A percentile compares a stretch with the other conserved stretches of the same genome.
Conservation (phyloP, 805 yeast species). For the Kodamaea leandrae region DNA sequence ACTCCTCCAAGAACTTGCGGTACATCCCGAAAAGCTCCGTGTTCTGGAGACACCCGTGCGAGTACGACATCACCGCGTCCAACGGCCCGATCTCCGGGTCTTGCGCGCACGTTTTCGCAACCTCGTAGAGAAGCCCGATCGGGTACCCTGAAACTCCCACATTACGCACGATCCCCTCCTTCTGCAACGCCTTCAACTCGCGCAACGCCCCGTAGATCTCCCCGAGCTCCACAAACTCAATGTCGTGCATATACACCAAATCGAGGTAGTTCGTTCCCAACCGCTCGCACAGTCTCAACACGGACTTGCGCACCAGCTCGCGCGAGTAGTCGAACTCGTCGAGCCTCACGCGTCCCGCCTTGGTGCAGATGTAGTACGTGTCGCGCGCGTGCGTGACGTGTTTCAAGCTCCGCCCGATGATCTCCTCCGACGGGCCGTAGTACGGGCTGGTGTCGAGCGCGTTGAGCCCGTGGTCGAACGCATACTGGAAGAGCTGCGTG, state of each 20-base stretch:
- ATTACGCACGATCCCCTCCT: conserved; percentile 57
- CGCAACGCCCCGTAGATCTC: conserved; percentile 61
- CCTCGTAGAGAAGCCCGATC: conserved; percentile 57
- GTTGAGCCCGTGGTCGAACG: conserved; percentile 64
- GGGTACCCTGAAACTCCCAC: conserved; percentile 91
- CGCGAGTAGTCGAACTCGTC: conserved; percentile 76
- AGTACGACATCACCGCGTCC: conserved; percentile 76
- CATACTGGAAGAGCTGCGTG: conserved; percentile 52
- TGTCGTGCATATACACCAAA: conserved; percentile 82
- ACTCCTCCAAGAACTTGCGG: conserved; percentile 48
- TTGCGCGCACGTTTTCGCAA: conserved; percentile 42
- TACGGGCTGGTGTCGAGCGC: conserved; percentile 93
- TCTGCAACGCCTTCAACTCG: conserved; percentile 57
- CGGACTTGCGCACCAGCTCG: conserved; percentile 56
- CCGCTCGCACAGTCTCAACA: conserved; percentile 63
- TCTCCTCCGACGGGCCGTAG: conserved; percentile 81
- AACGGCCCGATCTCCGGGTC: conserved; percentile 53
- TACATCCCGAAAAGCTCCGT: conserved; percentile 46
- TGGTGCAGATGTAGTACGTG: conserved; percentile 69
- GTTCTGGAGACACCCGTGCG: conserved; percentile 82
- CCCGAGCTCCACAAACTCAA: conserved; percentile 67
- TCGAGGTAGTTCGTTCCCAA: conserved; percentile 71
- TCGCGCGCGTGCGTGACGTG: conserved; percentile 49
- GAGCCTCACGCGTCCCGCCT: conserved; percentile 73
- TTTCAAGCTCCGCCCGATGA: conserved; percentile 65